Percentiles rank a stretch among this genome's conserved stretches.
Conservation (phyloP, 2,329 filamentous ascomycete genomes). For the Fusarium nodosum region DNA sequence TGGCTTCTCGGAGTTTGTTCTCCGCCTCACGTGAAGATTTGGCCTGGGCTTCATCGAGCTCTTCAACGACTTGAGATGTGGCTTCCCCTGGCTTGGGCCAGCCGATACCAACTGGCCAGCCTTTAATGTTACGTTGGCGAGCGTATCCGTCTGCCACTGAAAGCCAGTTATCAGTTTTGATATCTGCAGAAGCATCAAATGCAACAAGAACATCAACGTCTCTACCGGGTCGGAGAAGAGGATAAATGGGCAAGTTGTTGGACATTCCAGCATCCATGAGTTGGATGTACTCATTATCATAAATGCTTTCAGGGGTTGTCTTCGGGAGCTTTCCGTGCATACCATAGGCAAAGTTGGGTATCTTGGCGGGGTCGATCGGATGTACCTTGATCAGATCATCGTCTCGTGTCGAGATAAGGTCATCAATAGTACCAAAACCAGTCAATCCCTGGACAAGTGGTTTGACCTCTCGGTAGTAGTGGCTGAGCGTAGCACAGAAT, state of each 20-base stretch:
- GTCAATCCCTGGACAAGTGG: constrained; percentile 81
- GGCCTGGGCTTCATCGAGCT: constrained; percentile 76
- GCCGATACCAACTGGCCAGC: constrained; percentile 94
- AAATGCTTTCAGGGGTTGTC: constrained; percentile 83
- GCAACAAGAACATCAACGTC: constrained; percentile 91
- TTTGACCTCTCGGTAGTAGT: constrained; percentile 96
- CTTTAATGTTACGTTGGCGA: constrained; percentile 87
- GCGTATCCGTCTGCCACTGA: constrained; percentile 95
- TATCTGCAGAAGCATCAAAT: constrained; percentile 95
- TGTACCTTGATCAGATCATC: constrained; percentile 92
- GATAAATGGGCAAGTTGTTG: constrained; percentile 97
- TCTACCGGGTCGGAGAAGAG: constrained; percentile 87
- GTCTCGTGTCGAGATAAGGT: constrained; percentile 84
- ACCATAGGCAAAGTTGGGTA: constrained; percentile 90
- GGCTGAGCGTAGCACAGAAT: constrained; percentile 94
- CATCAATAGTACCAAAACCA: constrained; percentile 83
- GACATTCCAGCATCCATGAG: constrained; percentile 99
- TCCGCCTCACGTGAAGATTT: constrained; percentile 71
- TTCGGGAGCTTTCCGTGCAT: constrained; percentile 81
- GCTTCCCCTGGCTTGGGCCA: constrained; percentile 80
- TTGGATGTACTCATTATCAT: constrained; percentile 77
- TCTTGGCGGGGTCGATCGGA: constrained; percentile 89
- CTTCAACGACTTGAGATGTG: constrained; percentile 69
- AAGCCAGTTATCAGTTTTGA: constrained; percentile 96
- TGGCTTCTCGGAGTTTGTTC: constrained; percentile 73